Conservation (phyloP, 2,329 filamentous ascomycete species). For the Aspergillus eucalypticola region DNA sequence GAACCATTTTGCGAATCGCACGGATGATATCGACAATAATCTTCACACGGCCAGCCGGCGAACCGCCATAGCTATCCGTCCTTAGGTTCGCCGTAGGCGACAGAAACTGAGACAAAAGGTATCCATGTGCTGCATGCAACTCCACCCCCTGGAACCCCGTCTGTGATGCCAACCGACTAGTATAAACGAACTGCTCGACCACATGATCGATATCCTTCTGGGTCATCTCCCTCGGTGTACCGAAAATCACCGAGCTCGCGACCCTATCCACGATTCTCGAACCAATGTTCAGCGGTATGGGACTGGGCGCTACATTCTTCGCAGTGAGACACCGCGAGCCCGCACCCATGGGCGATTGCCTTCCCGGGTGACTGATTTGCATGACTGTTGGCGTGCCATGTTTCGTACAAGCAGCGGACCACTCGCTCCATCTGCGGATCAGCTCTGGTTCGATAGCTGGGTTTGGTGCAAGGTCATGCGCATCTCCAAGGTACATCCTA, state of each 20-base stretch:
- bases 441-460: neutral
- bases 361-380: slow-evolving; percentile 40
- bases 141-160: slow-evolving; percentile 30
- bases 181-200: slow-evolving; percentile 51
- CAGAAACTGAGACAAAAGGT: slow-evolving; percentile 38
- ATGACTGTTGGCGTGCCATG: slow-evolving; percentile 38
- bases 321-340: slow-evolving; percentile 28
- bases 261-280: neutral
- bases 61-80: slow-evolving; percentile 46
- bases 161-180: slow-evolving; percentile 47
- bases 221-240: slow-evolving; percentile 57
- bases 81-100: slow-evolving; percentile 36
- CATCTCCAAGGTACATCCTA: slow-evolving; percentile 3
- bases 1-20: slow-evolving; percentile 39
- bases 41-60: slow-evolving; percentile 39
- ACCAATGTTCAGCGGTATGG: slow-evolving; percentile 5
- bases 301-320: slow-evolving; percentile 24
- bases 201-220: slow-evolving; percentile 53
- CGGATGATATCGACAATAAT: slow-evolving; percentile 43
- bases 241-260: slow-evolving; percentile 24
- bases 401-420: slow-evolving; percentile 17
- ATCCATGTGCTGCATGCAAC: slow-evolving; percentile 51
- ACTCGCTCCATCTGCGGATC: slow-evolving; percentile 4
- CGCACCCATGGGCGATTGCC: slow-evolving; percentile 38
- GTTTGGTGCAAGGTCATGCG: neutral